Conservation (phyloP, 108 stramenopile species). For the Fragilariopsis cylindrus region DNA sequence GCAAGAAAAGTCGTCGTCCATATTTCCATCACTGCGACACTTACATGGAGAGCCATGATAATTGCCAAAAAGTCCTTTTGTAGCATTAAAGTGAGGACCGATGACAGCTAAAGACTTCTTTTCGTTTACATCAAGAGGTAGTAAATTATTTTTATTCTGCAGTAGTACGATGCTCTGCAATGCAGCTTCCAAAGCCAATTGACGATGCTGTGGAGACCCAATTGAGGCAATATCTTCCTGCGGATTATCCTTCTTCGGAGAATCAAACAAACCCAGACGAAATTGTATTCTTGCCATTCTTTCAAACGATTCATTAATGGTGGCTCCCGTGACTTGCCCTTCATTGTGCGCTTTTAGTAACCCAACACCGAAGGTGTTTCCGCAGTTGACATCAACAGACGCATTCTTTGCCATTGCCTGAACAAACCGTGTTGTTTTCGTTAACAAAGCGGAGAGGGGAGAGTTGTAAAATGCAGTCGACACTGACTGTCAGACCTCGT, state of each 20-base stretch:
- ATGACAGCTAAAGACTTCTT: slow-evolving; percentile 42
- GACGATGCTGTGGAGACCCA: slow-evolving; percentile 14
- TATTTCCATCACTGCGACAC: slow-evolving; percentile 2
- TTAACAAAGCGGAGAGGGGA: background rate
- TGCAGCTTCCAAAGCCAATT: slow-evolving; percentile 50
- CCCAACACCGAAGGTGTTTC: slow-evolving; percentile 17
- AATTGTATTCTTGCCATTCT: slow-evolving; percentile 41
- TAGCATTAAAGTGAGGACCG: slow-evolving; percentile 53
- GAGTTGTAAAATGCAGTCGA: no score
- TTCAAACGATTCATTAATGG: slow-evolving; percentile 38
- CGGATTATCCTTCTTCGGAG: slow-evolving; percentile 22
- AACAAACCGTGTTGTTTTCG: slow-evolving; percentile 3
- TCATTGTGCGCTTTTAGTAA: slow-evolving; percentile 30
- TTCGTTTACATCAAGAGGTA: slow-evolving; percentile 35
- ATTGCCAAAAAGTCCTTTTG: slow-evolving; percentile 32
- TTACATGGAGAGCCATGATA: slow-evolving; percentile 42
- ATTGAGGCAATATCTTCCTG: slow-evolving; percentile 22
- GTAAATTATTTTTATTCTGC: slow-evolving; percentile 29
- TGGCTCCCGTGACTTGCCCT: slow-evolving; percentile 25
- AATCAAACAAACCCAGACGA: slow-evolving; percentile 52
- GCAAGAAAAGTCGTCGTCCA: slow-evolving; percentile 14
- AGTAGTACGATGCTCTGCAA: slow-evolving; percentile 51
- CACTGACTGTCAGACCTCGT: no score
- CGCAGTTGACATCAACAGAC: slow-evolving; percentile 54
- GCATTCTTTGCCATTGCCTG: slow-evolving; percentile 36